These are phyloP conservation scores for Trypanosoma grayi DNA, from an alignment of 208 protist species.

Conservation along the genomic window DNA sequence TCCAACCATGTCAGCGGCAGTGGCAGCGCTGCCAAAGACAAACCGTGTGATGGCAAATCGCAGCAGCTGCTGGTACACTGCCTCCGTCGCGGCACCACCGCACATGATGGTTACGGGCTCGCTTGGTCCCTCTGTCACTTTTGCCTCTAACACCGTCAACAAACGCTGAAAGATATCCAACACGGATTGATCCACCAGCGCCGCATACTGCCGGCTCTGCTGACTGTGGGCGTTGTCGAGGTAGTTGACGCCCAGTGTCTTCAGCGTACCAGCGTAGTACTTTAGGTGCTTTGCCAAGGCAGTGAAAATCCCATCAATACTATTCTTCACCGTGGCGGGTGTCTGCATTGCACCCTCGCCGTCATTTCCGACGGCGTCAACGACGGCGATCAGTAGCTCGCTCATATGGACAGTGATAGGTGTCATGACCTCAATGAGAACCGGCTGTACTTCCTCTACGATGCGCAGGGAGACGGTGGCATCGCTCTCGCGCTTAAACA, in stretches of 20 bases:
- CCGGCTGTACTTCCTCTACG: conserved; percentile 67
- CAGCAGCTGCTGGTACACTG: conserved; percentile 5
- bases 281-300: conserved; percentile 51
- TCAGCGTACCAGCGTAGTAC: conserved; percentile 54
- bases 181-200: conserved; percentile 40
- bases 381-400: conserved; percentile 36
- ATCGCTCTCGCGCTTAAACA: conserved; percentile 30
- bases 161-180: conserved; percentile 24
- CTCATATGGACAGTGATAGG: conserved; percentile 39
- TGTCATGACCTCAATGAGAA: conserved; percentile 59
- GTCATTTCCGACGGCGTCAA: conserved; percentile 42
- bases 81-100: neutral
- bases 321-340: conserved; percentile 13
- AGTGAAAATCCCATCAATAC: conserved; percentile 25
- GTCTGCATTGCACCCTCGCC: conserved; percentile 9
- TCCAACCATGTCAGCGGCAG: neutral
- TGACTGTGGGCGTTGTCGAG: conserved; percentile 46
- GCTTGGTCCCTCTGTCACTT: conserved; percentile 9
- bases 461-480: conserved; percentile 37
- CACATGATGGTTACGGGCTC: neutral
- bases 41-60: conserved; percentile 30
- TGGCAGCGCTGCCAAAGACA: conserved; percentile 20
- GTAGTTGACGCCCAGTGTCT: conserved; percentile 64
- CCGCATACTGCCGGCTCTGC: conserved; percentile 33
- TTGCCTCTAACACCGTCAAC: conserved; percentile 4